These are phyloP conservation scores for Mortierella sp. DNA, from an alignment of 371 early-diverging fungal species.

Conservation along the genomic window DNA sequence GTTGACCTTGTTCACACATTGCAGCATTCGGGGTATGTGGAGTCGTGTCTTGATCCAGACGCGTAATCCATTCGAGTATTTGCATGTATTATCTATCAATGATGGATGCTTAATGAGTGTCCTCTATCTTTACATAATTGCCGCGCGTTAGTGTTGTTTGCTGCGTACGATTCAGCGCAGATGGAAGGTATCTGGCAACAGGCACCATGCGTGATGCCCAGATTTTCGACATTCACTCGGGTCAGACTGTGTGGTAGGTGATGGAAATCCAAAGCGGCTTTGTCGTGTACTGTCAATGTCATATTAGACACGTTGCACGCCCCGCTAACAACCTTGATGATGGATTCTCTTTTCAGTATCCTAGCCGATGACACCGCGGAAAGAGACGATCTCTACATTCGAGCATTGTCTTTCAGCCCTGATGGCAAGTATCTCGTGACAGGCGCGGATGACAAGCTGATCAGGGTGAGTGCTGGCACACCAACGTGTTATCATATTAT, in stretches of 20 bases:
- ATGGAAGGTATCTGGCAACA: conserved; percentile 93
- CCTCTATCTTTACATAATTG: neutral
- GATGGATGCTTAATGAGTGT: too few species aligned
- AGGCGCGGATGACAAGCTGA: conserved; percentile 97
- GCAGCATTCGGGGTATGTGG: conserved; percentile 73
- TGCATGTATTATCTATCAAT: too few species aligned
- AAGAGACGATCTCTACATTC: conserved; percentile 92
- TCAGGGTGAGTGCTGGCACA: conserved; percentile 68
- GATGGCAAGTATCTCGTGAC: conserved; percentile 94
- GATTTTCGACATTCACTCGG: conserved; percentile 86
- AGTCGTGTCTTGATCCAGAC: neutral
- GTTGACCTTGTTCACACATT: conserved; percentile 88
- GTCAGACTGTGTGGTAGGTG: conserved; percentile 75
- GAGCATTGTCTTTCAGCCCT: conserved; percentile 96
- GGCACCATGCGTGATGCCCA: conserved; percentile 94
- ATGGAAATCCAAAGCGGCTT: neutral
- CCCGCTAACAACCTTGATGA: too few species aligned
- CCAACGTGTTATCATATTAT: too few species aligned
- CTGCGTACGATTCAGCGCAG: conserved; percentile 94
- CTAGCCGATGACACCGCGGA: conserved; percentile 81
- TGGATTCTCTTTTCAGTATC: conserved; percentile 59
- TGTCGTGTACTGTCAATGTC: too few species aligned
- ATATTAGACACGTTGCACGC: too few species aligned
- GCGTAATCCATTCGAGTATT: neutral
- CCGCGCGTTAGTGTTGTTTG: conserved; percentile 84